Evolutionary conservation across 1,284 basidiomycete genomes (phyloP), one percentile per base, ranked within the genome.

Genomic region (Erythrobasidium hasegawianum): DNA sequence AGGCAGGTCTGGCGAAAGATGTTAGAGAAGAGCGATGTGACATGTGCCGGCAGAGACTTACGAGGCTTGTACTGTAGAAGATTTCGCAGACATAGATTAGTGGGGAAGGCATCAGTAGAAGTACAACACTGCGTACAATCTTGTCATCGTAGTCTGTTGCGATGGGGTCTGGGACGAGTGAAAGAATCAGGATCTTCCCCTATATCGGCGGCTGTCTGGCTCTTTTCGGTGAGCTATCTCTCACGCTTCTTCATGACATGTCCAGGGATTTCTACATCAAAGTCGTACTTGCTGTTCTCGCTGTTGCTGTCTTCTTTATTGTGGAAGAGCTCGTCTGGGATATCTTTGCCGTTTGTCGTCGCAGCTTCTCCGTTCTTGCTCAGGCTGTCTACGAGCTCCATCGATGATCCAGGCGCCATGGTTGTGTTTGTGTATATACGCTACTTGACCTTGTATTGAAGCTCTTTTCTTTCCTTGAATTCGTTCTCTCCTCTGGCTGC

Each of bases 261-360:
- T 9, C 45, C 41, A 10, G 62, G 55, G n/a, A 65, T 57, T 16
- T 65, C 62, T 7, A 65, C 62, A 24, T 65, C 62, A 58, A 65
- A 65, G 55, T 57, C 55, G 38, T 55, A 27, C 59, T 53, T 56
- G 29, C 18, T 22, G 27, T 8, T 9, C 22, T 18, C 14, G n/a
- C 57, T 26, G 22, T 27, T 27, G 57, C 43, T 16, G n/a, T 27
- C 22, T 49, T 20, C 16, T 20, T 53, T 33, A 13, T 22, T 22
- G 18, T n/a, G 40, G 33, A n/a, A 38, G 50, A 53, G 16, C 50
- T 53, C 50, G n/a, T 29, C 16, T n/a, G 18, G 20, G 7, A 53
- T n/a, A 20, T 29, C 20, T 26, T 24, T 20, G 3, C 26, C 20
- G 50, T 3, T 24, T 29, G 54, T 41, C 9, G 26, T 45, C 9